Base-by-base conservation (phyloP, 805 yeast species). In the Candida michaelii region DNA sequence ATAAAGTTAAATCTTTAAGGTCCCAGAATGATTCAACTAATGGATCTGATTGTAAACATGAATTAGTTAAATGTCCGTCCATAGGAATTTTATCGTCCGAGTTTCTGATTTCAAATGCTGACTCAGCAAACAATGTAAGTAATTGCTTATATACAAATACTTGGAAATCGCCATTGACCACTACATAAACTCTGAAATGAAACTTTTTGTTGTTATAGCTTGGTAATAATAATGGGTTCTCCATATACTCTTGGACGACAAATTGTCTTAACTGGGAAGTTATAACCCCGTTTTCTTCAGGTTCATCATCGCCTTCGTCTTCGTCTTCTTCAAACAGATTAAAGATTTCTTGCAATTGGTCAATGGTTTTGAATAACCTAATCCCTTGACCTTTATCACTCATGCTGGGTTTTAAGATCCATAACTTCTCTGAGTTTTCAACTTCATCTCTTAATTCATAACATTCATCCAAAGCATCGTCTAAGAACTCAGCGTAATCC, bases 301-400 rank as follows among this genome's bases (percentile, higher is more conserved):
- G 47, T 17, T 46, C 43, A 1, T 41, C 44, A 11, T 69, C 78
- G 18, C 76, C 83, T 12, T 39, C 34, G 2, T 75, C 77, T 2
- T 66, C 77, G n/a, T 72, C 84, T 49, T 82, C 91, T 52, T 90
- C 97, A 60, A 89, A 89, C 2, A 84, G 80, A 53, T 93, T 86
- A 60, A 93, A 91, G 3, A 91, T 82, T 3, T 63, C 74, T 60
- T 90, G 97, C 38, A 93, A 68, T 54, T 89, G 93, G 7, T 82
- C 87, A 27, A 88, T 71, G 0, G 89, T 82, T 42, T 73, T 74
- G 66, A 93, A 93, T 0, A 93, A 63, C 30, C 96, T 69, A 38
- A 93, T 91, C 0, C 99, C 99, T 59, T 93, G 97, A 9, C 96
- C 99, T 58, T 91, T 83, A 58, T 93, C 99, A 55, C 95, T 85